A percentile compares a stretch with the other conserved stretches of the same genome.
Evolutionary conservation across 75 land plant genomes (phyloP).

Genomic region (Larix kaempferi): DNA sequence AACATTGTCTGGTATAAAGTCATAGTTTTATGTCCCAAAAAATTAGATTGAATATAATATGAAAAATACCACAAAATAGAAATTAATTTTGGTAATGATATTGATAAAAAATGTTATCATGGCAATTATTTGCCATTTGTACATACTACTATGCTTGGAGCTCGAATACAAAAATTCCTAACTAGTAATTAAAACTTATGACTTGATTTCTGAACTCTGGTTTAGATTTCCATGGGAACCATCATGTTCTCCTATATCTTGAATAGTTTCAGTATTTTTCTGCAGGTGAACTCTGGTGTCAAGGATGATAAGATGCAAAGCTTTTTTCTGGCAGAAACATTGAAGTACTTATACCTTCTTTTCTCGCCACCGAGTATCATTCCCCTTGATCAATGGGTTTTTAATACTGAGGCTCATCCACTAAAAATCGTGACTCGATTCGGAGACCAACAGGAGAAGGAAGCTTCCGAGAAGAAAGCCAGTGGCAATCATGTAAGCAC

Average conservation of each 20-base stretch:
- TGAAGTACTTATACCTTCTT: constrained; percentile 89
- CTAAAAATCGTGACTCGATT: constrained; percentile 53
- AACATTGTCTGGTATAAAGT: too few relatives aligned
- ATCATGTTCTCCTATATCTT: background rate
- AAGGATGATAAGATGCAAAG: constrained; percentile 98
- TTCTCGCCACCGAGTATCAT: constrained; percentile 83
- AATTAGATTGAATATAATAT: too few relatives aligned
- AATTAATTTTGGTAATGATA: too few relatives aligned
- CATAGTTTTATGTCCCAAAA: too few relatives aligned
- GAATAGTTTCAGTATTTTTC: background rate
- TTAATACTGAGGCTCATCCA: constrained; percentile 98
- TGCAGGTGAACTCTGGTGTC: constrained; percentile 80
- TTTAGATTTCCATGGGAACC: background rate
- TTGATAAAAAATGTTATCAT: too few relatives aligned
- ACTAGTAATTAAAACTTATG: background rate
- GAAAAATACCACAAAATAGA: too few relatives aligned
- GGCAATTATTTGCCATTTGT: too few relatives aligned
- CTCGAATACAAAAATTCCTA: too few relatives aligned
- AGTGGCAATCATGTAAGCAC: background rate
- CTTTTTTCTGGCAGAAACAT: constrained; percentile 94
- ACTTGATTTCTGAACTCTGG: background rate
- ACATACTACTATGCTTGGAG: too few relatives aligned
- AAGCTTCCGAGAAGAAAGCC: background rate
- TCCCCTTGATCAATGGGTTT: constrained; percentile 96
- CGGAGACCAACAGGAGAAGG: background rate